Base-by-base conservation (phyloP, 495 filamentous ascomycete genomes). In the Podospora conica region DNA sequence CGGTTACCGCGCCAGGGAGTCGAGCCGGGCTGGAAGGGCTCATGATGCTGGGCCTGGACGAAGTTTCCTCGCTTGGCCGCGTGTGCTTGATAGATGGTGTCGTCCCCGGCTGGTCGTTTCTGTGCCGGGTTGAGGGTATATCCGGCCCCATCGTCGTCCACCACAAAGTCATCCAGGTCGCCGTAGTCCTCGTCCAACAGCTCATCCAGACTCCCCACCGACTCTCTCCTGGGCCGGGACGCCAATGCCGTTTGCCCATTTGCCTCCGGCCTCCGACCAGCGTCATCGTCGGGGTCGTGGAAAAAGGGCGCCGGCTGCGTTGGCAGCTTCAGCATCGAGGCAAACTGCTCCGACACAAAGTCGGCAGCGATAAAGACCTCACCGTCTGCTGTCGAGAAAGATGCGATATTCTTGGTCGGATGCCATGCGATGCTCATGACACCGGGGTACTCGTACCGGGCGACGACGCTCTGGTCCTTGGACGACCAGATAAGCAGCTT, bases 1-100 rank as follows among this genome's bases (percentile, higher is more conserved):
- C 95, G 82, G 73, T 95, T 96, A 2, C 96, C 95, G 60, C 90
- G 86, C 95, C 96, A 98, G 1, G 93, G 93, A 0, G 95, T 98
- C 65, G 91, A 93, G 4, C 94, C 94, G 1, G 94, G 91, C 75
- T 98, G 95, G 71, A 98, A 95, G 24, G 93, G 77, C 31, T 87
- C 85, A 69, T 98, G 95, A 12, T 88, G 82, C 69, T 87, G 83
- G 0, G 93, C 91, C 64, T 86, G 79, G 76, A 88, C 86, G 10
- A 75, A 74, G 66, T 79, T 80, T 64, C 74, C 76, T 0, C 82
- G 80, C 71, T 84, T 82, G 71, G 67, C 72, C 6, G 67, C 61
- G 48, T 69, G 79, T 54, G 74, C 75, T 3, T 73, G 79, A 57
- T 71, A 69, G 58, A 76, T 68, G 29, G 71, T 77, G 23, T 79